These are phyloP conservation scores for Elaeis oleifera DNA, from an alignment of 202 grass and related monocot species.

Conservation along the genomic window DNA sequence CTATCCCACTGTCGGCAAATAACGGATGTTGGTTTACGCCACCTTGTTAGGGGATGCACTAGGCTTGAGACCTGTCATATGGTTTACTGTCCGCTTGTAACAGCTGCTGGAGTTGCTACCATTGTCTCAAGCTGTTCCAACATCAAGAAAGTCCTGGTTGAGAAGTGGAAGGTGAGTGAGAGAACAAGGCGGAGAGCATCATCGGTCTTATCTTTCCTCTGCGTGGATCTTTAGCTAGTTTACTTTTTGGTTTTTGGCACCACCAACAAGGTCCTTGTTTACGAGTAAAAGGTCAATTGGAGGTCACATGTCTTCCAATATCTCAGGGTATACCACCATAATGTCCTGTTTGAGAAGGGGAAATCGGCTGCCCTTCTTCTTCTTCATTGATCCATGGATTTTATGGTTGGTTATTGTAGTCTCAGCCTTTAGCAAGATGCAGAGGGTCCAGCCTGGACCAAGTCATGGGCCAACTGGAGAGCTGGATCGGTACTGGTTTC, in stretches of 20 bases:
- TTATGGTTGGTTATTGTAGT: too few species aligned
- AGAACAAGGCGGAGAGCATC: constrained; percentile 58
- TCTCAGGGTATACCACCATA: too few species aligned
- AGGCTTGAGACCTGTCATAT: constrained; percentile 52
- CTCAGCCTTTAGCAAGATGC: too few species aligned
- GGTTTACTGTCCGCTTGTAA: constrained; percentile 63
- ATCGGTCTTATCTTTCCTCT: constrained; percentile 51
- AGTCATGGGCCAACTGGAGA: too few species aligned
- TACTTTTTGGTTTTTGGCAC: background rate
- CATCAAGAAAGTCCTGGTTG: constrained; percentile 72
- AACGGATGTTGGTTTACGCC: constrained; percentile 56
- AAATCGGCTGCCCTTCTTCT: too few species aligned
- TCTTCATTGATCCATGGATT: too few species aligned
- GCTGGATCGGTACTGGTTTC: too few species aligned
- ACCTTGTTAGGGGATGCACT: constrained; percentile 55
- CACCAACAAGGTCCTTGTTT: too few species aligned
- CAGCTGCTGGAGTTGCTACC: constrained; percentile 53
- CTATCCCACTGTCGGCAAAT: constrained; percentile 56
- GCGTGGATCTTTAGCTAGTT: constrained; percentile 37
- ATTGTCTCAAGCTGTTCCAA: constrained; percentile 58
- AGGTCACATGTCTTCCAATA: too few species aligned
- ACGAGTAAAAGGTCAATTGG: too few species aligned
- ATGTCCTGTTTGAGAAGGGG: too few species aligned
- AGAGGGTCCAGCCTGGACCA: too few species aligned
- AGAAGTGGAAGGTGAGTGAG: constrained; percentile 70